These are phyloP conservation scores for Panus rudis DNA, from an alignment of 768 basidiomycete species.

Conservation along the genomic window DNA sequence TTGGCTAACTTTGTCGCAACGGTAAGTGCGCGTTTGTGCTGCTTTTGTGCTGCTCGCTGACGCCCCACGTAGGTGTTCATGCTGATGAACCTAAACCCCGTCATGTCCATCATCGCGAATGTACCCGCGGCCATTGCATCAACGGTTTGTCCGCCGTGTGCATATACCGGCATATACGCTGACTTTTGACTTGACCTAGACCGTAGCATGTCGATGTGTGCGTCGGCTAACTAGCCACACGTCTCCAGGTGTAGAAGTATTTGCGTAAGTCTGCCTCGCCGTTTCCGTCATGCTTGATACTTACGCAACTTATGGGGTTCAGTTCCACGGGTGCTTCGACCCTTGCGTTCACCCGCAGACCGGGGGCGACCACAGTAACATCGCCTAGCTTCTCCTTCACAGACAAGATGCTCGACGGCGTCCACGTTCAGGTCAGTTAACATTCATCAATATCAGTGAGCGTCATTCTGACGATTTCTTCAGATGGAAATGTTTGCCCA, in stretches of 20 bases:
- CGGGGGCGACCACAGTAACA: constrained; percentile 30
- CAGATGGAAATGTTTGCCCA: constrained; percentile 59
- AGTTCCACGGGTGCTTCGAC: constrained; percentile 43
- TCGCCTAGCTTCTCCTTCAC: constrained; percentile 17
- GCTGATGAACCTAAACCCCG: constrained; percentile 54
- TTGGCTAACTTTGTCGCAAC: constrained; percentile 36
- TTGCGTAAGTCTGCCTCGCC: constrained; percentile 36
- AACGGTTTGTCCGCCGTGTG: constrained; percentile 38
- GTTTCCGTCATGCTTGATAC: background rate
- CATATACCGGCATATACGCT: background rate
- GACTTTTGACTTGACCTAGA: constrained; percentile 29
- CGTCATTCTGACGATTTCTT: constrained; percentile 1
- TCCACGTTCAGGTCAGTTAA: constrained; percentile 47
- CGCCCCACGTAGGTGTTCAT: constrained; percentile 51
- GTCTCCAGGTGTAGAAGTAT: constrained; percentile 39
- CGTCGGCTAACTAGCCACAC: constrained; percentile 58
- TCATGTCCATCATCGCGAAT: constrained; percentile 71
- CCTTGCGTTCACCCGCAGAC: constrained; percentile 51
- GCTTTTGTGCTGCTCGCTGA: constrained; percentile 15
- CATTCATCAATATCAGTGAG: constrained; percentile 7
- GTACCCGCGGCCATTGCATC: constrained; percentile 66
- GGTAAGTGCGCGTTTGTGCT: constrained; percentile 3
- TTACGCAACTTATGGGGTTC: constrained; percentile 4
- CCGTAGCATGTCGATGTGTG: constrained; percentile 58
- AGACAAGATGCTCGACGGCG: constrained; percentile 38